Base-by-base conservation (phyloP, 345 rosid genomes). In the Brassica cretica region DNA sequence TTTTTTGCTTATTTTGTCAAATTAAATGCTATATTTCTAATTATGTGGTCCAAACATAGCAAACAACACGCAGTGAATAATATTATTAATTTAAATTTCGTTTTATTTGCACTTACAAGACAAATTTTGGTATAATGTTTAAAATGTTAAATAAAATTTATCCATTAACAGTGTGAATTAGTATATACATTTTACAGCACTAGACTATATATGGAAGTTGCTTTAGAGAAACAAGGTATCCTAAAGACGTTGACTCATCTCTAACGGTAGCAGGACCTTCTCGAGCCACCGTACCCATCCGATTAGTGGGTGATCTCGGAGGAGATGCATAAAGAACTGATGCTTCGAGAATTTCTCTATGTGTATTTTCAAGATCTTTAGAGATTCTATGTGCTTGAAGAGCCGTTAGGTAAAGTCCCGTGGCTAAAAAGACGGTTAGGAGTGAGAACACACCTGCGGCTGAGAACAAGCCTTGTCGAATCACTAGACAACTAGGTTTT, bases 391-490 rank as follows among this genome's bases (percentile, higher is more conserved):
- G 91, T 33, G 94, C 89, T n/a, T 88, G 90, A 15, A 91, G 79
- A 59, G 90, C 93, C 0, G 91, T 90, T n/a, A 95, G 21, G 88
- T 91, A 88, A 56, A 93, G 71, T 24, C 93, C 93, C 0, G 89
- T 82, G 1, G 92, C 96, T 66, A 93, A 81, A 75, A 88, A 87
- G 5, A 90, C 93, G 0, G 99, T 85, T 6, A 84, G 19, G 59
- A 95, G 80, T 8, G 94, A 78, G 53, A 93, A 84, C 3, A 89
- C 85, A 37, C 92, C 99, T 0, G 98, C 97, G 0, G 96, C 89
- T 0, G 92, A 87, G 74, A 93, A 95, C 75, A 95, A 68, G 51
- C 98, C 99, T 85, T 91, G 82, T 56, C 82, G 84, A 75, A 88
- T 71, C 14, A 88, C 32, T 5, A 91, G 84, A 82, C 99, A 95